Evolutionary conservation across 352 stramenopile species (phyloP).

Genomic region (Globisporangium perplexum): DNA sequence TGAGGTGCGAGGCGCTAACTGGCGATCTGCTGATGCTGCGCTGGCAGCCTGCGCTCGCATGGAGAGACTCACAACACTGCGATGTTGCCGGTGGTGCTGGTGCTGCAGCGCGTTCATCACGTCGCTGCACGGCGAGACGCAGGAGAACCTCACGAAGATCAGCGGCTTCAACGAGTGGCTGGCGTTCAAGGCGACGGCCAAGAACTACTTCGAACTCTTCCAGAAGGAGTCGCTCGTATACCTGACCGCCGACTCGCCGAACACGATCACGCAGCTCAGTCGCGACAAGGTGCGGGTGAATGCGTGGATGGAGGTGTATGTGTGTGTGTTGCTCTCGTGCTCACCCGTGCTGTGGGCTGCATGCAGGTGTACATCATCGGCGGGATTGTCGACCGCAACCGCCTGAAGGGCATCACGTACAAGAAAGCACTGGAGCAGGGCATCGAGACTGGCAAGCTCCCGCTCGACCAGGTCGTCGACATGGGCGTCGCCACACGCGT

Average conservation of each 20-base stretch:
- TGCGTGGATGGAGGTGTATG: not conserved
- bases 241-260: conserved; percentile 92
- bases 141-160: conserved; percentile 86
- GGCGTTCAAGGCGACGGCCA: conserved; percentile 50
- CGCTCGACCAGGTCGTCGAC: conserved; percentile 81
- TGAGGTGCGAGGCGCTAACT: conserved; percentile 27
- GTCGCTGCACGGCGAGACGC: conserved; percentile 66
- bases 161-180: conserved; percentile 86
- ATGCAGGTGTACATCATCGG: conserved; percentile 93
- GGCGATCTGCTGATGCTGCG: not conserved
- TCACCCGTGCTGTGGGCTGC: too few relatives aligned
- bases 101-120: conserved; percentile 54
- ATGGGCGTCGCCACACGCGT: conserved; percentile 73
- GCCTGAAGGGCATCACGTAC: conserved; percentile 92
- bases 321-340: too few relatives aligned
- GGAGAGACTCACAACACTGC: too few relatives aligned
- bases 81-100: too few relatives aligned
- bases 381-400: conserved; percentile 96
- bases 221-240: conserved; percentile 90
- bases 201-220: conserved; percentile 73
- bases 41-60: not conserved
- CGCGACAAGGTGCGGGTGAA: conserved; percentile 56
- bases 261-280: conserved; percentile 85
- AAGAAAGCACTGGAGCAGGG: conserved; percentile 86
- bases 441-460: conserved; percentile 90